Evolutionary conservation across 164 flowering plant genomes (phyloP).

Genomic region (Vitis labrusca): DNA sequence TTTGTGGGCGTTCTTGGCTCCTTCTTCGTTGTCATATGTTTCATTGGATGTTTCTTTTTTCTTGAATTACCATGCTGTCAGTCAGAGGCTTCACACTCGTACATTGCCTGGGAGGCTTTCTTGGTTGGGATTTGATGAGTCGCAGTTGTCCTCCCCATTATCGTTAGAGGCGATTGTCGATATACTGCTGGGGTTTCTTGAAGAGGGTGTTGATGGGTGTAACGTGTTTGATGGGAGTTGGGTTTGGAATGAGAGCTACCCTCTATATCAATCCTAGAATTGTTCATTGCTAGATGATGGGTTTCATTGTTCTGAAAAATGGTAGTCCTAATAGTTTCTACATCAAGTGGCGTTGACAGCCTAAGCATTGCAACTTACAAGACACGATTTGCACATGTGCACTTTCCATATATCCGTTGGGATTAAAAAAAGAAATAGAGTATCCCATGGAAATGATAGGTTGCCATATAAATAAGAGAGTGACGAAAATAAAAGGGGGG

Average conservation of each 20-base stretch:
- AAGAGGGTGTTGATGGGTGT: slow-evolving; percentile 44
- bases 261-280: slow-evolving; percentile 58
- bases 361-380: slow-evolving; percentile 60
- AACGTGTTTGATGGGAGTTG: slow-evolving; percentile 79
- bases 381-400: too few species aligned
- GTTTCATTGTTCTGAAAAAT: slow-evolving; percentile 80
- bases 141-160: slow-evolving; percentile 9
- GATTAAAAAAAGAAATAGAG: too few species aligned
- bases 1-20: slow-evolving; percentile 41
- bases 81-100: slow-evolving; percentile 3
- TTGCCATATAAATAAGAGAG: too few species aligned
- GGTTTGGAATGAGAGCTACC: slow-evolving; percentile 89
- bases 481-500: too few species aligned
- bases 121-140: slow-evolving; percentile 22
- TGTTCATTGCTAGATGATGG: slow-evolving; percentile 72
- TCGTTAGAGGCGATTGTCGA: background rate
- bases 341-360: slow-evolving; percentile 95
- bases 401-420: too few species aligned
- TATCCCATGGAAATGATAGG: too few species aligned
- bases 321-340: slow-evolving; percentile 76
- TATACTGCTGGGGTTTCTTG: slow-evolving; percentile 40
- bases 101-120: slow-evolving; percentile 2
- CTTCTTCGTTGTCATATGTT: slow-evolving; percentile 29
- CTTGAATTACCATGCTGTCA: slow-evolving; percentile 38
- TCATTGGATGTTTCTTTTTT: slow-evolving; percentile 43